These are phyloP conservation scores for Ustilago crameri DNA, from an alignment of 1,284 basidiomycete species.

Conservation along the genomic window DNA sequence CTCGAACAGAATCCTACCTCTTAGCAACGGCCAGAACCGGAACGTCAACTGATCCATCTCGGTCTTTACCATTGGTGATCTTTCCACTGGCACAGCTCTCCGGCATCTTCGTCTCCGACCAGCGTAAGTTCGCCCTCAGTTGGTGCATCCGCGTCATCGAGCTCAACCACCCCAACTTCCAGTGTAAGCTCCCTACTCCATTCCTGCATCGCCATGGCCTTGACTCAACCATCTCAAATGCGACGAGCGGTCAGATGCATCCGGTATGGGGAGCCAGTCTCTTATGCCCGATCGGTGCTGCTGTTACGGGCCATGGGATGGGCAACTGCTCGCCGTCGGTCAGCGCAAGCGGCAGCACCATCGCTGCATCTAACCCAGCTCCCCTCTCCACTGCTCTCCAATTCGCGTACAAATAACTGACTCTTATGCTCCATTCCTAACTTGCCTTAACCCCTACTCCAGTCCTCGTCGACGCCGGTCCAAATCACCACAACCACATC, in stretches of 20 bases:
- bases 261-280: not conserved
- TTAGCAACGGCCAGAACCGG: too few species aligned
- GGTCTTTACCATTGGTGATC: not conserved
- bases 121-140: slow-evolving; percentile 46
- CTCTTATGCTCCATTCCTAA: not conserved
- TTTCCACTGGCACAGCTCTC: slow-evolving; percentile 2
- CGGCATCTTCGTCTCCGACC: slow-evolving; percentile 24
- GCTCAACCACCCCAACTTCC: slow-evolving; percentile 20
- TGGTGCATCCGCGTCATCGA: slow-evolving; percentile 15
- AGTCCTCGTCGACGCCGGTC: slow-evolving; percentile 1
- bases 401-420: slow-evolving; percentile 1
- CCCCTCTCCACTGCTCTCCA: not conserved
- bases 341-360: not conserved
- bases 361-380: slow-evolving; percentile 2
- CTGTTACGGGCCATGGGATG: slow-evolving; percentile 3
- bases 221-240: slow-evolving; percentile 25
- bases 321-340: slow-evolving; percentile 1
- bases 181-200: slow-evolving; percentile 34
- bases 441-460: not conserved
- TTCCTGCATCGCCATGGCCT: slow-evolving; percentile 26
- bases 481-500: slow-evolving; percentile 15
- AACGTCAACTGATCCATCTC: not conserved
- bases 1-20: too few species aligned
- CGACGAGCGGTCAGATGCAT: slow-evolving; percentile 30
- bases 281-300: not conserved